Evolutionary conservation across 2,329 filamentous ascomycete species (phyloP).

Genomic region (Trematosphaeria pertusa): DNA sequence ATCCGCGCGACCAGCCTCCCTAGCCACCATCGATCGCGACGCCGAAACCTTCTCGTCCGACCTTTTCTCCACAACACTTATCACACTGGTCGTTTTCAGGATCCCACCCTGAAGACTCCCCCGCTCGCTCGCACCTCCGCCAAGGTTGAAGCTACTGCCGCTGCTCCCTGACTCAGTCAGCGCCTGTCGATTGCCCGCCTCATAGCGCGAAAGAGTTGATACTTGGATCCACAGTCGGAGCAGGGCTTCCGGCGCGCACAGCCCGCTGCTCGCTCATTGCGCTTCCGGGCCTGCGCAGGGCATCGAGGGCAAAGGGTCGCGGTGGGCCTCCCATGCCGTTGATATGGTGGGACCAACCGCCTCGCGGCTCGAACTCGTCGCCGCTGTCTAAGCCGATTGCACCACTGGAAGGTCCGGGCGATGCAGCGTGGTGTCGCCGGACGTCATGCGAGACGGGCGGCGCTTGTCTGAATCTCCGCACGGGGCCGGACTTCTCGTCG

Average conservation of each 20-base stretch:
- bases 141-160: background rate
- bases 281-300: constrained; percentile 10
- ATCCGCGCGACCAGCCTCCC: background rate
- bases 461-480: constrained; percentile 38
- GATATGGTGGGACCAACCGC: background rate
- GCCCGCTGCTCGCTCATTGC: constrained; percentile 15
- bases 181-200: background rate
- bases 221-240: constrained; percentile 7
- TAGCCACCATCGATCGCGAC: background rate
- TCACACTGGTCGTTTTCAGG: background rate
- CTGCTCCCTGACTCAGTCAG: background rate
- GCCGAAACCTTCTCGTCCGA: background rate
- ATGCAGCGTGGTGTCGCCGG: constrained; percentile 12
- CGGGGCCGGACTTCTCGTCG: constrained; percentile 45
- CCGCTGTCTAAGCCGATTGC: constrained; percentile 8
- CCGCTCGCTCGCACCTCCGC: background rate
- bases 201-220: constrained; percentile 26
- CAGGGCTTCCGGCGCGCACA: constrained; percentile 8
- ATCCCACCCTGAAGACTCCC: background rate
- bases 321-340: constrained; percentile 2
- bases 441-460: constrained; percentile 39
- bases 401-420: background rate
- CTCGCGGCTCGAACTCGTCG: constrained; percentile 8
- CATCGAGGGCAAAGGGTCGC: constrained; percentile 6
- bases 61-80: background rate